A percentile compares a stretch with the other conserved stretches of the same genome.
Evolutionary conservation across 768 basidiomycete species (phyloP).

Genomic region (Lentinula guzmanii): DNA sequence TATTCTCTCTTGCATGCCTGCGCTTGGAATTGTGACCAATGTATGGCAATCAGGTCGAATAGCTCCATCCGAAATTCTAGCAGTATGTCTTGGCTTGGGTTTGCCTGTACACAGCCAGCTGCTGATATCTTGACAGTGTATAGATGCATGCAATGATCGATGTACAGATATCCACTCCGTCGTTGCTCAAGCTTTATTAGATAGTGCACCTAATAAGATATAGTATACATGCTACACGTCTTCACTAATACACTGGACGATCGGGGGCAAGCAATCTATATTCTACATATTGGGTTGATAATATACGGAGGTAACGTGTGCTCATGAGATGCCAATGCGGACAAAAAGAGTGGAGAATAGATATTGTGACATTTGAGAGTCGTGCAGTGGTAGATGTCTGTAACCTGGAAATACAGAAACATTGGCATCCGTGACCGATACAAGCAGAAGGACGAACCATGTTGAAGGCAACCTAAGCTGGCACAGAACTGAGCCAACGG

Average conservation of each 20-base stretch:
- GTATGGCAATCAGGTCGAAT: constrained; percentile 82
- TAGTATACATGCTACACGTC: neutral
- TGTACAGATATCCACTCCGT: constrained; percentile 74
- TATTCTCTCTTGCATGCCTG: constrained; percentile 84
- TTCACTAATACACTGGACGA: too few species aligned
- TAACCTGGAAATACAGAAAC: constrained; percentile 50
- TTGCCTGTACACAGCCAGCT: neutral
- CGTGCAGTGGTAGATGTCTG: constrained; percentile 86
- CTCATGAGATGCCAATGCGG: neutral
- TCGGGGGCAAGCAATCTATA: neutral
- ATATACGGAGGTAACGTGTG: neutral
- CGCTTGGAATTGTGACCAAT: constrained; percentile 75
- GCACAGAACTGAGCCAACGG: constrained; percentile 72
- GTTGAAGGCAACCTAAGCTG: constrained; percentile 63
- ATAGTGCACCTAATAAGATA: constrained; percentile 16
- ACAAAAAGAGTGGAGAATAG: constrained; percentile 95
- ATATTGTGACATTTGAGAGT: constrained; percentile 80
- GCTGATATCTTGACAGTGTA: constrained; percentile 41
- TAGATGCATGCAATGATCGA: constrained; percentile 62
- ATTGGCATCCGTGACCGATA: neutral
- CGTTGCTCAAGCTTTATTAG: constrained; percentile 64
- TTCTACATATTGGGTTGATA: neutral
- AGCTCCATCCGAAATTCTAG: constrained; percentile 42
- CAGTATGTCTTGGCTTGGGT: constrained; percentile 35
- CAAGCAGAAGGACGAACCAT: constrained; percentile 39